Evolutionary conservation across 345 rosid species (phyloP), one percentile per base, ranked within the genome.

Genomic region (Erysimum cheiranthoides): DNA sequence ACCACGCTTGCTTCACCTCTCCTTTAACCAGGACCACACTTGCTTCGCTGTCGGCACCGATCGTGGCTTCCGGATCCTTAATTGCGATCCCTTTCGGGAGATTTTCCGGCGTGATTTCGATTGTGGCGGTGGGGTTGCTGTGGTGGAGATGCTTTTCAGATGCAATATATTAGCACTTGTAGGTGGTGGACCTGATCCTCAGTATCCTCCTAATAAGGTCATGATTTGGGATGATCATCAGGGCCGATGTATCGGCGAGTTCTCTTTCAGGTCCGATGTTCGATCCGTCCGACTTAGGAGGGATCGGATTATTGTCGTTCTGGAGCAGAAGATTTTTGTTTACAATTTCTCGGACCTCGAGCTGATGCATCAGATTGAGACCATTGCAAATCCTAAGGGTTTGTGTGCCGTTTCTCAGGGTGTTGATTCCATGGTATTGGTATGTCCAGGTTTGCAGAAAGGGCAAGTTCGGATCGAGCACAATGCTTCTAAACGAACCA

Each of bases 191-290:
- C 78, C 90, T n/a, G 86, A 85, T 61, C 97, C 99, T 13, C 88
- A 89, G 53, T 95, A 87, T 58, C 86, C 97, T 11, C 92, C 85
- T 0, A 92, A 82, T n/a, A 94, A 89, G 82, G 95, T 89, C 17
- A 89, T 94, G 95, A 87, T 94, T 56, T 94, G 98, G 98, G 98
- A 94, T 54, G 97, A 94, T 59, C 95, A 92, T 53, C 95, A 86
- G 73, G 82, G 93, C 35, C 85, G 93, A 16, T 92, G 95, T 77
- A 87, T 90, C 35, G 96, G 96, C 0, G 98, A 94, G 80, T 90
- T 94, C 21, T 85, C 96, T 3, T 94, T 94, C 63, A 82, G 98
- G 79, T 90, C 98, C 2, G 96, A 86, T 76, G 97, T 94, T 17
- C 82, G 95, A 54, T 80, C 97, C 1, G 94, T 94, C 11, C 82